phyloP scores from a whole-genome alignment of 2,329 filamentous ascomycete species.

The Cercospora zeina region DNA sequence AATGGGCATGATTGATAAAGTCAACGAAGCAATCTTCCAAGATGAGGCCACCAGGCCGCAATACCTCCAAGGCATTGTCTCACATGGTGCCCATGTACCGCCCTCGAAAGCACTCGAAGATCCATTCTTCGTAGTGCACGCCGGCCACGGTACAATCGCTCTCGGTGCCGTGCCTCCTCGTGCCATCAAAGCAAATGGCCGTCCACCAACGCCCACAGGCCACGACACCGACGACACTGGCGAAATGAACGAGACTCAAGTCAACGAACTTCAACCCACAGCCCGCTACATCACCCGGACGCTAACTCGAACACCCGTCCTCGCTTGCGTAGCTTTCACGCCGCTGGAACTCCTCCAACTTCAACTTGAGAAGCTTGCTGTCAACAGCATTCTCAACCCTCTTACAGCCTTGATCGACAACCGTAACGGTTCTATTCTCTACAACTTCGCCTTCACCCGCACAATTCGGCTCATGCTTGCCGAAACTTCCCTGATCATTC shows the following conservation, averaged over 20 bases:
- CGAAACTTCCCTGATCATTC: slow-evolving; percentile 73
- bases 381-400: slow-evolving; percentile 76
- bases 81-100: slow-evolving; percentile 56
- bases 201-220: slow-evolving; percentile 23
- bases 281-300: slow-evolving; percentile 65
- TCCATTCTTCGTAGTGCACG: slow-evolving; percentile 58
- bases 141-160: slow-evolving; percentile 60
- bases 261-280: slow-evolving; percentile 39
- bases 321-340: slow-evolving; percentile 61
- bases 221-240: slow-evolving; percentile 22
- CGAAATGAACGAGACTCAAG: slow-evolving; percentile 20
- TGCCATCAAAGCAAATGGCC: neutral
- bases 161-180: slow-evolving; percentile 54
- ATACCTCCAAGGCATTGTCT: slow-evolving; percentile 71
- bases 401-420: slow-evolving; percentile 77
- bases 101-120: slow-evolving; percentile 39
- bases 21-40: slow-evolving; percentile 70
- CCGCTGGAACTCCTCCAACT: slow-evolving; percentile 64
- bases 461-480: slow-evolving; percentile 70
- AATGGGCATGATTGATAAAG: slow-evolving; percentile 76
- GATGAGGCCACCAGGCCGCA: slow-evolving; percentile 65
- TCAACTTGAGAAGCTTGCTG: slow-evolving; percentile 77
- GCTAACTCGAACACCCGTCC: slow-evolving; percentile 61
- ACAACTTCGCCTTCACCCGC: slow-evolving; percentile 64
- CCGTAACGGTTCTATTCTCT: slow-evolving; percentile 68